Base-by-base conservation (phyloP, 2,329 filamentous ascomycete species). In the Colletotrichum coccodes region DNA sequence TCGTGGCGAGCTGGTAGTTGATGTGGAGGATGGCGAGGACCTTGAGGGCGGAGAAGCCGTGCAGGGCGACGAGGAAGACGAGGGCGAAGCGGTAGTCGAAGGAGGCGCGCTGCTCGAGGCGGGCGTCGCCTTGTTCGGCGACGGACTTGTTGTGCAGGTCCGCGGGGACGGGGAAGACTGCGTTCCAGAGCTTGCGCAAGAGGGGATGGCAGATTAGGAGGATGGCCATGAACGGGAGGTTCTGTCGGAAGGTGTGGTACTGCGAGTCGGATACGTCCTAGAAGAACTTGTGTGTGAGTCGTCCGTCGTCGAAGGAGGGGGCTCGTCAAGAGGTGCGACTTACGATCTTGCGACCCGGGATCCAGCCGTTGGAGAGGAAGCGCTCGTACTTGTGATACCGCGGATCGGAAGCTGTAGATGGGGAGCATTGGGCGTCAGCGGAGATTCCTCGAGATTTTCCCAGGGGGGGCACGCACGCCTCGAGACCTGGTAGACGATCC, bases 181-280 rank as follows among this genome's bases (percentile, higher is more conserved):
- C 76, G 74, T 96, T 90, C 82, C 94, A 98, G 0, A 87, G 75
- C 71, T 86, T 90, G 71, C 96, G 91, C 67, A 95, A 81, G 4
- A 97, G 77, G 1, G 95, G 95, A 78, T 99, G 96, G 49, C 94
- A 79, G 30, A 93, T 73, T 16, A 98, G 82, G 6, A 98, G 87
- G 11, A 90, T 73, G 9, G 89, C 85, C 79, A 98, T 90, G 77
- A 92, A 94, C 2, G 94, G 95, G 42, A 98, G 86, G 76, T 98
- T 98, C 70, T 87, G 84, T 72, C 97, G 91, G 77, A 99, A 98
- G 42, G 89, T 90, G 67, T 87, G 84, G 80, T 98, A 99, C 80
- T 99, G 96, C 36, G 87, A 80, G 81, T 99, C 96, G 44, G 94
- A 96, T 71, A 94, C 90, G 81, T 99, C 96, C 92, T 94, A 56